phyloP scores from a whole-genome alignment of 192 early-diverging fungal species.

The Hyaloraphidium curvatum region DNA sequence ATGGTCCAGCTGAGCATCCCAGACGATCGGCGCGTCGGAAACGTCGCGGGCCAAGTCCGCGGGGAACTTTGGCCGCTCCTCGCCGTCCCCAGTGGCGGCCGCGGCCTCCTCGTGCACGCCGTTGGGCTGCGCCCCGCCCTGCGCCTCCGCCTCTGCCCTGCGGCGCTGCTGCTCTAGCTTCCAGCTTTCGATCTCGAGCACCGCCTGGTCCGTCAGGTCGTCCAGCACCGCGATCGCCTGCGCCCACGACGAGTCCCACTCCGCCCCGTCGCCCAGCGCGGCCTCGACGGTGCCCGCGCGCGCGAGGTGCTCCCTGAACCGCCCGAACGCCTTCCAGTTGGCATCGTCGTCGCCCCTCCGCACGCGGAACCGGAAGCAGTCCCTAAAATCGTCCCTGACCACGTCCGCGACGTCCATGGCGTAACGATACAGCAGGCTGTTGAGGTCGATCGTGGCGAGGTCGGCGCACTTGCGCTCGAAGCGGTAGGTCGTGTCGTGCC shows the following conservation, averaged over 20 bases:
- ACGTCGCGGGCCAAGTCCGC: constrained; percentile 9
- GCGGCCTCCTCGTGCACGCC: constrained; percentile 33
- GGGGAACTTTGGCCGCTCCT: too few species aligned
- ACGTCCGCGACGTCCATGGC: constrained; percentile 72
- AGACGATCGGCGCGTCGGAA: not conserved
- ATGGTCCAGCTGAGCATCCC: constrained; percentile 1
- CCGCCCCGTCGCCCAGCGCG: constrained; percentile 16
- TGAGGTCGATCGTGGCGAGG: constrained; percentile 85
- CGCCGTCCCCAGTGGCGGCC: constrained; percentile 12
- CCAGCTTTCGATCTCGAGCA: not conserved
- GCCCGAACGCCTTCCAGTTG: constrained; percentile 15
- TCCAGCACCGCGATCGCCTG: constrained; percentile 26
- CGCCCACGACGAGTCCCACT: constrained; percentile 30
- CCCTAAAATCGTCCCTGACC: constrained; percentile 28
- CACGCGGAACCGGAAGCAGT: constrained; percentile 22
- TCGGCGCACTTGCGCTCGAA: constrained; percentile 78
- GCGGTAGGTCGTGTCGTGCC: constrained; percentile 91
- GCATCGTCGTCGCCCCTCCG: constrained; percentile 19
- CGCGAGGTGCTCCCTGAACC: constrained; percentile 15
- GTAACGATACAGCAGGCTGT: constrained; percentile 86
- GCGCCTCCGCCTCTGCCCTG: not conserved
- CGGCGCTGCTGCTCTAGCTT: not conserved
- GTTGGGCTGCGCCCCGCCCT: constrained; percentile 6
- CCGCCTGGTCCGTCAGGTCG: constrained; percentile 8
- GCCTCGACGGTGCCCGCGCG: constrained; percentile 11